Conservation (phyloP, 768 basidiomycete genomes). For the Phaeotremella skinneri region DNA sequence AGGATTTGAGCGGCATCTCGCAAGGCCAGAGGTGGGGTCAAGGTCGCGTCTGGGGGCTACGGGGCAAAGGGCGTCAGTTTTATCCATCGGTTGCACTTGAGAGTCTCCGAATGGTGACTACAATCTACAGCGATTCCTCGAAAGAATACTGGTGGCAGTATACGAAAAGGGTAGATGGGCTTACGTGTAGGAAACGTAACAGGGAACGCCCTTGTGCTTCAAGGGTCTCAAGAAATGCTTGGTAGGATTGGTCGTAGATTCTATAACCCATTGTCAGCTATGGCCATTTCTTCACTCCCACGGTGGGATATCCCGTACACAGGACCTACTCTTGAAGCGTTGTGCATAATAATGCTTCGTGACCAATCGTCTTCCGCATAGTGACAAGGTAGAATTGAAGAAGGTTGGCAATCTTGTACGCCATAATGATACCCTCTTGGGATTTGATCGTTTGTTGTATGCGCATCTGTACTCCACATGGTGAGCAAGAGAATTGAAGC, state of each 20-base stretch:
- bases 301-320: not conserved
- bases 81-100: too few species aligned
- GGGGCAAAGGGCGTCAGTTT: not conserved
- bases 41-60: slow-evolving; percentile 62
- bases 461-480: slow-evolving; percentile 62
- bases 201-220: slow-evolving; percentile 72
- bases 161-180: slow-evolving; percentile 15
- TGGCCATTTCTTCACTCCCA: not conserved
- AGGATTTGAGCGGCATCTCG: slow-evolving; percentile 80
- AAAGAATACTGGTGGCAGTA: too few species aligned
- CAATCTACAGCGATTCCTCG: too few species aligned
- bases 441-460: slow-evolving; percentile 90
- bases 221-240: slow-evolving; percentile 83
- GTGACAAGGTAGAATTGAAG: slow-evolving; percentile 90
- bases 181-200: slow-evolving; percentile 56
- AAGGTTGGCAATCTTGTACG: slow-evolving; percentile 91
- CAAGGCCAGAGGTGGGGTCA: slow-evolving; percentile 71
- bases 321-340: slow-evolving; percentile 72
- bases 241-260: slow-evolving; percentile 74
- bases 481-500: not conserved
- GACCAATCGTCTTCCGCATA: slow-evolving; percentile 87
- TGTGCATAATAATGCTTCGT: slow-evolving; percentile 70
- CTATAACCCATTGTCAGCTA: slow-evolving; percentile 53
- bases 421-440: slow-evolving; percentile 87
- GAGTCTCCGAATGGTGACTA: too few species aligned